These are phyloP conservation scores for Flaveria trinervia DNA, from an alignment of 129 eudicot genomes.

Conservation along the genomic window DNA sequence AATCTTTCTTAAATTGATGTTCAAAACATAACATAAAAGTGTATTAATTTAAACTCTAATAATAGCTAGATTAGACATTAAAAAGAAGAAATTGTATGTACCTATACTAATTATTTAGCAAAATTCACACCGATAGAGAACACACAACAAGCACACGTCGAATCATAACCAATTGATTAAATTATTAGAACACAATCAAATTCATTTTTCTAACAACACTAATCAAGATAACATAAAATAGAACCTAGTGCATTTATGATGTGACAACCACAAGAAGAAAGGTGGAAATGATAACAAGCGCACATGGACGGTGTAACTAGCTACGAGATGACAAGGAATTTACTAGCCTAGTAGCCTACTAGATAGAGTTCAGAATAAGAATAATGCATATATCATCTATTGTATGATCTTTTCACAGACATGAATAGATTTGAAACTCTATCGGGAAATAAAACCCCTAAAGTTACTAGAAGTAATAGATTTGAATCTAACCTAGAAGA, in stretches of 20 bases:
- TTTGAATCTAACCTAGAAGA: too few relatives aligned
- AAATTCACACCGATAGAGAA: neutral
- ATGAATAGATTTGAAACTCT: too few relatives aligned
- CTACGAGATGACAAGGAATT: too few relatives aligned
- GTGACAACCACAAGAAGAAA: too few relatives aligned
- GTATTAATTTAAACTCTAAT: neutral
- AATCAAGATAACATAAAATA: conserved; percentile 3
- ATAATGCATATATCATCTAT: too few relatives aligned
- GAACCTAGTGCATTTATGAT: neutral
- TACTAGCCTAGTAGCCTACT: too few relatives aligned
- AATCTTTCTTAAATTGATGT: neutral
- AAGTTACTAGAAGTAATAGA: too few relatives aligned
- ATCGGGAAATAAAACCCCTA: too few relatives aligned
- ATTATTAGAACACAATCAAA: neutral
- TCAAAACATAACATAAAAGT: neutral
- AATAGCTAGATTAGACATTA: neutral
- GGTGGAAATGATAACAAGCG: too few relatives aligned
- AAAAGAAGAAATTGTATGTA: conserved; percentile 13
- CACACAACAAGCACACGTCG: neutral
- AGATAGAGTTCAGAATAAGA: too few relatives aligned
- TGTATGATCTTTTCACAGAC: too few relatives aligned
- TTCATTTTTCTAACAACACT: neutral
- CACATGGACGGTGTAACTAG: neutral
- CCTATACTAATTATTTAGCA: neutral
- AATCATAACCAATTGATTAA: neutral